Evolutionary conservation across 1,284 basidiomycete genomes (phyloP).

Genomic region (Ceratobasidium sp.): DNA sequence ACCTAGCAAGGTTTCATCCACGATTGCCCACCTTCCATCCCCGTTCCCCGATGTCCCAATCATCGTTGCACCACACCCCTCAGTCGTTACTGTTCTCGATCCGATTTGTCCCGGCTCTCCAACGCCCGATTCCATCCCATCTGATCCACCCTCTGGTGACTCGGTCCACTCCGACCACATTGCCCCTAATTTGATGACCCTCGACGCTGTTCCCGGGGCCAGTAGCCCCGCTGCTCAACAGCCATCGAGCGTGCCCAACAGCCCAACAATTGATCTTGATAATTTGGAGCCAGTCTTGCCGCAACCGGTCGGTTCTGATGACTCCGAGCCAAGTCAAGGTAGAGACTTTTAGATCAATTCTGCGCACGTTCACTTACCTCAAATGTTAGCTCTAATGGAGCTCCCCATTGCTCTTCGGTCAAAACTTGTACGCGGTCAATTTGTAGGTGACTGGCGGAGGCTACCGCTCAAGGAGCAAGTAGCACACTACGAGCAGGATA

Average conservation of each 20-base stretch:
- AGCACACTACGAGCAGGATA: neutral
- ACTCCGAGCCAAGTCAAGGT: neutral
- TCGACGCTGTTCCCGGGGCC: no score
- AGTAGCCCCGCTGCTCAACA: no score
- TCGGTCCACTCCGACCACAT: neutral
- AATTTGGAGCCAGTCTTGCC: no score
- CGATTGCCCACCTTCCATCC: constrained; percentile 4
- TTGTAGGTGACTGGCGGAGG: neutral
- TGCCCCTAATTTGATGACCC: neutral
- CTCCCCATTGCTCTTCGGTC: no score
- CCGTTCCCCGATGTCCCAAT: neutral
- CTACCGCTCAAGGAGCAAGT: constrained; percentile 32
- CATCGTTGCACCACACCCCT: neutral
- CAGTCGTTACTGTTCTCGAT: no score
- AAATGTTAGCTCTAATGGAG: neutral
- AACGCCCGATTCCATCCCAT: no score
- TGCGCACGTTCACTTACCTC: neutral
- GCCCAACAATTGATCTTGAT: no score
- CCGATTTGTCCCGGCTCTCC: neutral
- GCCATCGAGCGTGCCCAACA: no score
- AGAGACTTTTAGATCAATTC: neutral
- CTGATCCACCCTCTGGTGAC: no score
- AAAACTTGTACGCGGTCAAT: neutral
- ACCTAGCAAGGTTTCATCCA: constrained; percentile 26
- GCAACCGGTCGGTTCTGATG: no score